These are phyloP conservation scores for Artomyces pyxidatus DNA, from an alignment of 768 basidiomycete species.

Conservation along the genomic window DNA sequence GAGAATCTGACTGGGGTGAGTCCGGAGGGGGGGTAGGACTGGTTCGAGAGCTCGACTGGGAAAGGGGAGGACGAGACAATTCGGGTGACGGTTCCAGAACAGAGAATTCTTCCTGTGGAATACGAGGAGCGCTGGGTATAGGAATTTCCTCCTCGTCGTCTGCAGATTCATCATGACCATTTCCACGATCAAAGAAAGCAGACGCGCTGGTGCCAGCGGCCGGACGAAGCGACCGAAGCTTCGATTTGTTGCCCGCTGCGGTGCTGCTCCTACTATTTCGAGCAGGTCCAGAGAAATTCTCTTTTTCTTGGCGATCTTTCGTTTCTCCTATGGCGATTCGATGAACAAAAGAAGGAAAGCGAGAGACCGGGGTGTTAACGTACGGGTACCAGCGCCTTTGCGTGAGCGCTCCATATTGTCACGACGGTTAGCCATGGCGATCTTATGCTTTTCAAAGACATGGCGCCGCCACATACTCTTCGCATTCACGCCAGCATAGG, in stretches of 20 bases:
- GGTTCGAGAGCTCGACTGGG: constrained; percentile 4
- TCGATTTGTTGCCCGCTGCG: constrained; percentile 8
- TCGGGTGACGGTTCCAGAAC: constrained; percentile 9
- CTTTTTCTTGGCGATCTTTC: constrained; percentile 42
- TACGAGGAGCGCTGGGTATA: constrained; percentile 9
- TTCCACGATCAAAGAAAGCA: constrained; percentile 13
- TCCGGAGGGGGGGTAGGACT: constrained; percentile 16
- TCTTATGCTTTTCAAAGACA: constrained; percentile 85
- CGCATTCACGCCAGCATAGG: constrained; percentile 80
- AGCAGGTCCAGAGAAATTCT: constrained; percentile 28
- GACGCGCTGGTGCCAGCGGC: constrained; percentile 6
- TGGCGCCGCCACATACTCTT: constrained; percentile 90
- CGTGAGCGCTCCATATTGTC: constrained; percentile 60
- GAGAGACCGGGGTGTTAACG: too few species aligned
- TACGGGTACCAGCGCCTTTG: constrained; percentile 30
- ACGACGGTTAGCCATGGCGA: constrained; percentile 81
- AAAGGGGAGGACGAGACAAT: constrained; percentile 9
- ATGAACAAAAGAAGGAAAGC: too few species aligned
- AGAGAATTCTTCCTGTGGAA: constrained; percentile 14
- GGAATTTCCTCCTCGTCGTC: constrained; percentile 10
- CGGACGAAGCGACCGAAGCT: constrained; percentile 16
- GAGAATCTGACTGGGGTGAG: constrained; percentile 11
- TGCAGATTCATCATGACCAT: constrained; percentile 7
- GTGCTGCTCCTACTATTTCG: constrained; percentile 10
- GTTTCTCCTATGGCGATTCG: constrained; percentile 52